Base-by-base conservation (phyloP, 768 basidiomycete species). In the Dictyophora rubrovolvata region DNA sequence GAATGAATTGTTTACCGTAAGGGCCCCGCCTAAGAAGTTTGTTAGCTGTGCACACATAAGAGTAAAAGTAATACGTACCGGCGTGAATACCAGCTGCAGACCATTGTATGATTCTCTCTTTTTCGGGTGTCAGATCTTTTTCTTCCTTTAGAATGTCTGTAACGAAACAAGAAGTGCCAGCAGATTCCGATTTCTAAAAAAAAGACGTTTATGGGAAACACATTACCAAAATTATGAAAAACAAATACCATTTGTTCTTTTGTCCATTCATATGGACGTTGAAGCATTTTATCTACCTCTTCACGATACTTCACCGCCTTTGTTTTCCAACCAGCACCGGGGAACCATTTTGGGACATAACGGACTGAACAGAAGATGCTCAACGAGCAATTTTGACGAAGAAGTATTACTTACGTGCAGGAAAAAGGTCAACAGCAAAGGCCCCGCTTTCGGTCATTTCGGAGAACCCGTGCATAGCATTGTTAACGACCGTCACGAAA, bases 401-500 rank as follows among this genome's bases (percentile, higher is more conserved):
- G 6, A 17, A 10, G 22, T 17, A 36, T 22, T 22, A 66, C 67
- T 33, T 46, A 67, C 67, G 48, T 20, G 54, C 37, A 5, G 67
- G 67, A 23, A 65, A 47, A 28, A 66, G 60, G 54, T 70, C 69
- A 21, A 69, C 64, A 1, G 65, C 46, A 48, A 62, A 63, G 1
- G 64, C 61, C 2, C 61, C 66, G 1, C 62, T 61, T 16, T 47
- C 55, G 17, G 64, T 64, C 5, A 56, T 56, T 18, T 54, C 46
- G 4, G 61, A 59, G 18, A 64, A 61, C 12, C 60, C 57, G 1
- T 50, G 50, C 11, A 57, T 59, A 2, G 62, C 59, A 20, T 58
- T 57, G 36, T 77, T 70, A 0, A 73, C 79, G 23, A 79, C 74
- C 35, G 49, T 64, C 10, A 79, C 59, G 63, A 74, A 75, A 12